Conservation (phyloP, 805 yeast species). For the Lipomyces lipofer region DNA sequence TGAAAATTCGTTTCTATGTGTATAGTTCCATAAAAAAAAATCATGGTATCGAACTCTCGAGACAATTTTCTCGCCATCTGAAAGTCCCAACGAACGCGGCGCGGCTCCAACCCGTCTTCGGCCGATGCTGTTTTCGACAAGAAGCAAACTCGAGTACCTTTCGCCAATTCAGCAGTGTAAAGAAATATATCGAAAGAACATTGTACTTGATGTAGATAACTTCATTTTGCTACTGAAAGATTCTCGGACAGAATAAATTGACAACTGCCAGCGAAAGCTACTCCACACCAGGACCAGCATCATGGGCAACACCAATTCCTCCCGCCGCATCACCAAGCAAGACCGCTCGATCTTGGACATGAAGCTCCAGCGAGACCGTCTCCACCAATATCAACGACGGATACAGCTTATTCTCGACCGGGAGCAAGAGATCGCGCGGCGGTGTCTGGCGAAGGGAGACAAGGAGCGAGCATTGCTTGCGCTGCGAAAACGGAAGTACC, state of each 20-base stretch:
- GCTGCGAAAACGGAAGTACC: constrained; percentile 77
- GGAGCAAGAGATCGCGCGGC: constrained; percentile 63
- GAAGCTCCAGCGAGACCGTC: constrained; percentile 83
- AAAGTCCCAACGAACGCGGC: constrained; percentile 4
- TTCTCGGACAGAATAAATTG: too few relatives aligned
- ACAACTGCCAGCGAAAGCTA: background rate
- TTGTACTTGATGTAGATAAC: too few relatives aligned
- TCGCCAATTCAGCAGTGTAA: too few relatives aligned
- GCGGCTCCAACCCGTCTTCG: background rate
- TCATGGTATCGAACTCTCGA: too few relatives aligned
- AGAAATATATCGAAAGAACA: too few relatives aligned
- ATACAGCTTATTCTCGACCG: constrained; percentile 57
- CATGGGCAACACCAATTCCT: constrained; percentile 41
- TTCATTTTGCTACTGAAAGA: background rate
- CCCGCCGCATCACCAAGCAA: constrained; percentile 66
- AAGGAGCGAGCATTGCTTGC: constrained; percentile 65
- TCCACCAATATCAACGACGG: constrained; percentile 68
- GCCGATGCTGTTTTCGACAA: too few relatives aligned
- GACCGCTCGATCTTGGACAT: constrained; percentile 85
- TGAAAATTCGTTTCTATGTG: too few relatives aligned
- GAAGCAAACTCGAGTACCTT: too few relatives aligned
- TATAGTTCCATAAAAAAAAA: too few relatives aligned
- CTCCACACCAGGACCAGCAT: background rate
- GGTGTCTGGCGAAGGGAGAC: constrained; percentile 54
- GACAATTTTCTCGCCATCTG: too few relatives aligned